These are phyloP conservation scores for Psilocybe azurescens DNA, from an alignment of 768 basidiomycete species.

Conservation along the genomic window DNA sequence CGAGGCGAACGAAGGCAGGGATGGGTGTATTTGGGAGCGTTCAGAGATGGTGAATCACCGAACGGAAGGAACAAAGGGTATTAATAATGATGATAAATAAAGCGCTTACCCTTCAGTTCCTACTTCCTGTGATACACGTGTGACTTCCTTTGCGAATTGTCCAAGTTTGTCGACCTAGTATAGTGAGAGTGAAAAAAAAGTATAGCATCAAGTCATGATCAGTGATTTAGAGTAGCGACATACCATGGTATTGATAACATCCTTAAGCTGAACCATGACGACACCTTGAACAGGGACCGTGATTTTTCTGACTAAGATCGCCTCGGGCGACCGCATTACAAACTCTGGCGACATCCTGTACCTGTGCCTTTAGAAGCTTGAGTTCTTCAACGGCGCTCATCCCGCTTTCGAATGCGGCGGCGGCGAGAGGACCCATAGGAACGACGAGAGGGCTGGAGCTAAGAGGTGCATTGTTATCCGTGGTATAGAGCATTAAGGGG, in stretches of 20 bases:
- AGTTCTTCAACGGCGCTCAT: conserved; percentile 82
- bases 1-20: neutral
- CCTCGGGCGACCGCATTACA: conserved; percentile 82
- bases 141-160: conserved; percentile 91
- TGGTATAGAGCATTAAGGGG: conserved; percentile 39
- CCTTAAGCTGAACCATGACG: conserved; percentile 83
- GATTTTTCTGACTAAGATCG: conserved; percentile 78
- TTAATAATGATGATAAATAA: neutral
- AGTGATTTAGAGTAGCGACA: conserved; percentile 5
- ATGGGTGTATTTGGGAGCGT: neutral
- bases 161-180: conserved; percentile 60
- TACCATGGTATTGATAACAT: conserved; percentile 73
- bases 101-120: conserved; percentile 70
- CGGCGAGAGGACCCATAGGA: conserved; percentile 61
- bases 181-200: neutral
- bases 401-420: conserved; percentile 66
- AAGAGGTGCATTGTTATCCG: conserved; percentile 48
- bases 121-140: conserved; percentile 84
- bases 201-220: neutral
- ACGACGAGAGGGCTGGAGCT: conserved; percentile 57
- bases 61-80: neutral
- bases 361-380: conserved; percentile 80
- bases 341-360: conserved; percentile 80
- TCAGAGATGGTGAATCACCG: neutral
- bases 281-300: conserved; percentile 79